Base-by-base conservation (phyloP, 768 basidiomycete genomes). In the Tephrocybe sp. region DNA sequence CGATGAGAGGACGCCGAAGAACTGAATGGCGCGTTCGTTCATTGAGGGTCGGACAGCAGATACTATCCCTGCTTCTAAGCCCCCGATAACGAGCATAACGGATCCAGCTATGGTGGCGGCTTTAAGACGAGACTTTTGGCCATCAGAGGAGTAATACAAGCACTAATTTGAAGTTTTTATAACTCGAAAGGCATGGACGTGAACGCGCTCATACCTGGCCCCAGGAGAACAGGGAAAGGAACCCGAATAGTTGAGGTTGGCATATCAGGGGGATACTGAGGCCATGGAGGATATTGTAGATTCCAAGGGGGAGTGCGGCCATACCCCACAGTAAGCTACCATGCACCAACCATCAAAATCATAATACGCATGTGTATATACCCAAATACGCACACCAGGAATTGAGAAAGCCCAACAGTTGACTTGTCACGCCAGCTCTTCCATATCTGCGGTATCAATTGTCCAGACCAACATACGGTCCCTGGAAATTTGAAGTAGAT, bases 251-350 rank as follows among this genome's bases (percentile, higher is more conserved):
- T 52, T 86, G 84, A 6, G 83, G 81, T 62, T 88, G 83, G 2
- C 86, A 51, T 38, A 88, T 85, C 37, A 92, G 75, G 0, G 90
- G 88, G 28, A 90, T 78, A 62, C 84, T 89, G 30, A 91, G 65
- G 47, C 80, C 66, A 55, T 87, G 84, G 0, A 82, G 67, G 45
- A 91, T 73, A 17, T 69, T 68, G 64, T 92, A 93, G 11, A 80
- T 72, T 17, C 88, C 89, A 6, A 90, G 70, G 56, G 85, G 83
- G 26, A 77, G 66, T 1, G 74, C 75, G 0, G 85, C 70, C 4
- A 81, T 55, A 3, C 80, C 82, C 88, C 88, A 90, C 0, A 85
- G 59, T 0, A 85, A 63, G 32, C 84, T 85, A 33, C n/a, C n/a
- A n/a, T n/a, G 11, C 14, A 20, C 5, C n/a, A 20, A 21, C 8